Base-by-base conservation (phyloP, 2,329 filamentous ascomycete species). In the Paraphoma chrysanthemicola region DNA sequence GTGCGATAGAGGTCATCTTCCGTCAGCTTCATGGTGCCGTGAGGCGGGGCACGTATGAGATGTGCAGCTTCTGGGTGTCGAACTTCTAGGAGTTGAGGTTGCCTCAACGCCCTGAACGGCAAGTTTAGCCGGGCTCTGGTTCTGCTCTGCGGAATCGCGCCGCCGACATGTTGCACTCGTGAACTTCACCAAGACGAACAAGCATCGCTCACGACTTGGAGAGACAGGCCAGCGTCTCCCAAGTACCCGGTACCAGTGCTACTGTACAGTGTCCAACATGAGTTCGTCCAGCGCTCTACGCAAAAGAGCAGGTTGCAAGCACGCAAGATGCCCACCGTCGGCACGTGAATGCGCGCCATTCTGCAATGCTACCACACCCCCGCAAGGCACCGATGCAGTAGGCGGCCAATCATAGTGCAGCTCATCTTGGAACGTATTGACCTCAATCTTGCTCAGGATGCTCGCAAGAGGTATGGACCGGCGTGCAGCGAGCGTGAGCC, bases 1-100 rank as follows among this genome's bases (percentile, higher is more conserved):
- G 90, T 86, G 31, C 92, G 88, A 79, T 98, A 99, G 53, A 93
- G 84, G 65, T 92, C 91, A 78, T 99, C 95, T 84, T 99, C 95
- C 59, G 88, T 90, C 86, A 96, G 67, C 60, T 71, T 72, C 75
- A 77, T 78, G 33, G 55, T 67, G 51, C 55, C 47, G 58, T 39
- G 41, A 18, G 50, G 29, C 31, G 48, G 18, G 59, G 44, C 16
- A 10, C 30, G 38, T n/a, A 28, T 44, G 18, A 46, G 39, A n/a
- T 16, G n/a, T 14, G 33, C 33, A 51, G 28, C 14, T 12, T 44
- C 6, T 4, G 17, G 31, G 12, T 29, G n/a, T 41, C 53, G 54
- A 44, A 54, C 59, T 57, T 53, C 8, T 10, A 56, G 50, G 48
- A 46, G 51, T 54, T 41, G 46, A 38, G 12, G 41, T 30, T 33